Percentiles rank a stretch among this genome's conserved stretches.
Conservation (phyloP, 495 filamentous ascomycete species). For the Podospora didyma region DNA sequence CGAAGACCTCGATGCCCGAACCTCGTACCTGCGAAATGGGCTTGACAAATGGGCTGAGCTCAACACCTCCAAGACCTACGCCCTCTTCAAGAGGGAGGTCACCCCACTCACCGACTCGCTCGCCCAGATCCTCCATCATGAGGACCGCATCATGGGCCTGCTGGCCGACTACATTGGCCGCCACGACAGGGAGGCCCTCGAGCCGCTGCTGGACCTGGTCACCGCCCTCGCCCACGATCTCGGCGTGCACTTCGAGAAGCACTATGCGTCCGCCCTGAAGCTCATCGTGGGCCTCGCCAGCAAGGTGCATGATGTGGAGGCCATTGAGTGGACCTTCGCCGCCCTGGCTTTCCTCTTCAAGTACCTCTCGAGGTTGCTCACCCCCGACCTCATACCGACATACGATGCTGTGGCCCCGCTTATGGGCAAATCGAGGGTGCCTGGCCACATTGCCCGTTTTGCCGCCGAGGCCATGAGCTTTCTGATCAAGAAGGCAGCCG, state of each 20-base stretch:
- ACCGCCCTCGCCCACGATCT: conserved; percentile 90
- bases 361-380: conserved; percentile 81
- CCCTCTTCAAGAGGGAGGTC: conserved; percentile 66
- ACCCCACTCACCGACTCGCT: conserved; percentile 80
- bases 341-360: conserved; percentile 96
- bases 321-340: conserved; percentile 94
- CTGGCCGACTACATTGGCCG: conserved; percentile 74
- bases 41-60: conserved; percentile 86
- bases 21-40: conserved; percentile 77
- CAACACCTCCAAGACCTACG: conserved; percentile 79
- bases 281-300: conserved; percentile 56
- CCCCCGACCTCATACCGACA: conserved; percentile 78
- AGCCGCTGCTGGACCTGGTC: conserved; percentile 79
- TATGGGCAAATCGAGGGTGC: conserved; percentile 77
- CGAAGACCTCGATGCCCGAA: conserved; percentile 61
- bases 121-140: conserved; percentile 83
- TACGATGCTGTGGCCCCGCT: conserved; percentile 80
- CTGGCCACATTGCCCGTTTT: conserved; percentile 80
- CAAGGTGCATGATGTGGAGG: conserved; percentile 58
- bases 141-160: conserved; percentile 74
- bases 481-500: conserved; percentile 80
- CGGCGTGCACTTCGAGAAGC: conserved; percentile 79
- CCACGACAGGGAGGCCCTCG: conserved; percentile 68
- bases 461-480: conserved; percentile 95
- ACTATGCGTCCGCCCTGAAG: conserved; percentile 68